Evolutionary conservation across 2,329 filamentous ascomycete genomes (phyloP), one percentile per base, ranked within the genome.

Genomic region (Aspergillus sp.): DNA sequence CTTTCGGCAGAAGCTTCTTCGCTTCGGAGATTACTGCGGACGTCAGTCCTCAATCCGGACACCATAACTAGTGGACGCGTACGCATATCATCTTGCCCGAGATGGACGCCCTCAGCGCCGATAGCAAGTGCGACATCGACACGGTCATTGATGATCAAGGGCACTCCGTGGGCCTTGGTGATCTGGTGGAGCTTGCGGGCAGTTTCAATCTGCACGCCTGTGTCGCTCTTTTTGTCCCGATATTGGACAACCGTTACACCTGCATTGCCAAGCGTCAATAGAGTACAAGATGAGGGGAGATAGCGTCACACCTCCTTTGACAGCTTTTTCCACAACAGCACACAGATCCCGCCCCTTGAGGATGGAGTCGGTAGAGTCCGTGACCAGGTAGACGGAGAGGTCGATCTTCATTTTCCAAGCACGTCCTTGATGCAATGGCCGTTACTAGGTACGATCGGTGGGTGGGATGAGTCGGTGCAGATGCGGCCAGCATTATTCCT

Each of bases 61-160:
- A 4, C 9, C 9, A 30, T 8, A 30, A 30, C 27, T 11, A 9
- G 27, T 30, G 3, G 27, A 30, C 11, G 9, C 82, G 64, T 74
- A 90, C 88, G 81, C 80, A 96, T 88, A 73, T 98, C 93, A 82
- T 97, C 93, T 78, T 98, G 93, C 6, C 95, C 95, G 50, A 98
- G 84, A 73, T 98, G 95, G 8, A 96, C 91, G 46, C 95, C 95
- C 77, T 97, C 93, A 57, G 90, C 95, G 12, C 87, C 90, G 44
- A 93, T 84, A 13, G 91, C 92, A 17, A 91, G 82, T 8, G 92
- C 93, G 24, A 98, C 90, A 71, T 96, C 93, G 5, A 97, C 84
- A 12, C 93, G 86, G 73, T 98, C 95, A 71, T 98, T 98, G 79
- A 98, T 92, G 54, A 98, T 80, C 57, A 98, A 82, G 30, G 93